Conservation (phyloP, 805 yeast species). For the Candida khao-thaluensis region DNA sequence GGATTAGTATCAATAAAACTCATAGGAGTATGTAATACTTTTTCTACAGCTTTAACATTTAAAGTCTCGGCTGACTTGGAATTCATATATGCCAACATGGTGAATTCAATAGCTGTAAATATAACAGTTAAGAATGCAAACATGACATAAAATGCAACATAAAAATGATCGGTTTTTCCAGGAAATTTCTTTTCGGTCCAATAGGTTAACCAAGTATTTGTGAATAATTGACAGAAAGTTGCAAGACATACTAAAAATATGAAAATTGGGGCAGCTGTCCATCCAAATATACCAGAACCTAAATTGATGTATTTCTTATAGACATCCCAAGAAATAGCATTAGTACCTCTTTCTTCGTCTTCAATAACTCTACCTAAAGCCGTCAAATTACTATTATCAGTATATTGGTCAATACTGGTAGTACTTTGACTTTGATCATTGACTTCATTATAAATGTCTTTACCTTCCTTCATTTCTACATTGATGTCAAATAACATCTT, state of each 20-base stretch:
- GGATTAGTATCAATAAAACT: conserved; percentile 44
- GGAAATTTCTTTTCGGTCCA: conserved; percentile 39
- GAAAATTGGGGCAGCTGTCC: conserved; percentile 32
- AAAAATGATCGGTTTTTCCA: conserved; percentile 27
- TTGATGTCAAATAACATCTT: conserved; percentile 50
- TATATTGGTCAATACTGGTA: conserved; percentile 1
- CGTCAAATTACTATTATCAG: conserved; percentile 4
- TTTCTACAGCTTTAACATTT: conserved; percentile 38
- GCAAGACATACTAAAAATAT: conserved; percentile 31
- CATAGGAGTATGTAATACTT: conserved; percentile 43
- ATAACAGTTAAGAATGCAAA: conserved; percentile 38
- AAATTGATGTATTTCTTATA: conserved; percentile 37
- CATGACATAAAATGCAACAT: conserved; percentile 35
- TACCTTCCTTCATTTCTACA: conserved; percentile 14
- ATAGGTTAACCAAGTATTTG: conserved; percentile 46
- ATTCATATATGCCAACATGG: conserved; percentile 43
- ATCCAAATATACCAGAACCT: conserved; percentile 40
- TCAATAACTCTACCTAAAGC: conserved; percentile 30
- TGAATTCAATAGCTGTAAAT: conserved; percentile 39
- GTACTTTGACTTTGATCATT: conserved; percentile 8
- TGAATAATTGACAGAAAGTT: conserved; percentile 41
- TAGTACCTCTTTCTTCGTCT: conserved; percentile 38
- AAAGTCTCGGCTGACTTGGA: conserved; percentile 35
- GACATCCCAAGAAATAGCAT: conserved; percentile 40
- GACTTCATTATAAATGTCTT: conserved; percentile 7